Conservation (phyloP, 768 basidiomycete species). For the Serendipita sp. region DNA sequence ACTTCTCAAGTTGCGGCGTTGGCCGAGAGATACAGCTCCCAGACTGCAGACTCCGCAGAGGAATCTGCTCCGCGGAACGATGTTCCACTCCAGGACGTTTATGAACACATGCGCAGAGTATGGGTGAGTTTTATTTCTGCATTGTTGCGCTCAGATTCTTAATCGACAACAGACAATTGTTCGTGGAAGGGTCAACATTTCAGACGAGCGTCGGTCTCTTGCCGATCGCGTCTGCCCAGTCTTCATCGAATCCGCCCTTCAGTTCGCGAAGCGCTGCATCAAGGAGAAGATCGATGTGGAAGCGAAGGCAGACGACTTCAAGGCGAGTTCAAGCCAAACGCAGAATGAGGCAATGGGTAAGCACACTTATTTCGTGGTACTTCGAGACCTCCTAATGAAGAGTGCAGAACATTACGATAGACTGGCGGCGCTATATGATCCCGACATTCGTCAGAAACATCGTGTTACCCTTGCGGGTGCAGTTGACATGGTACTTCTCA, state of each 20-base stretch:
- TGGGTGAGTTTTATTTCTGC: background rate
- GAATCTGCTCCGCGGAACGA: background rate
- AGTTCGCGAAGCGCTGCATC: background rate
- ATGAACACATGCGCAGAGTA: background rate
- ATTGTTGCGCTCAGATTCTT: background rate
- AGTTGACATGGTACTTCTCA: background rate
- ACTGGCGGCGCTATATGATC: background rate
- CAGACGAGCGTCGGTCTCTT: background rate
- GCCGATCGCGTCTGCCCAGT: background rate
- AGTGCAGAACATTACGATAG: background rate
- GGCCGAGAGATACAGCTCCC: background rate
- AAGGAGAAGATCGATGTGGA: background rate
- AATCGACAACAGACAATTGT: background rate
- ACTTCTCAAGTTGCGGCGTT: background rate
- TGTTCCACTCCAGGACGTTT: background rate
- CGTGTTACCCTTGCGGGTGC: background rate
- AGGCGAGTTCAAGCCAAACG: background rate
- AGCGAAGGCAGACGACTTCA: background rate
- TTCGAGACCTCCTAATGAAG: too few relatives aligned
- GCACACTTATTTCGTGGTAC: background rate
- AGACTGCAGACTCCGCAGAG: background rate
- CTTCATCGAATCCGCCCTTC: background rate
- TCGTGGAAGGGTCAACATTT: background rate
- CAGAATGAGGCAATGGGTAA: background rate
- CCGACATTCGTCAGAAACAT: background rate